Percentiles rank a stretch among this genome's conserved stretches.
phyloP scores from a whole-genome alignment of 208 protist genomes.

The Phytomonas sp. region DNA sequence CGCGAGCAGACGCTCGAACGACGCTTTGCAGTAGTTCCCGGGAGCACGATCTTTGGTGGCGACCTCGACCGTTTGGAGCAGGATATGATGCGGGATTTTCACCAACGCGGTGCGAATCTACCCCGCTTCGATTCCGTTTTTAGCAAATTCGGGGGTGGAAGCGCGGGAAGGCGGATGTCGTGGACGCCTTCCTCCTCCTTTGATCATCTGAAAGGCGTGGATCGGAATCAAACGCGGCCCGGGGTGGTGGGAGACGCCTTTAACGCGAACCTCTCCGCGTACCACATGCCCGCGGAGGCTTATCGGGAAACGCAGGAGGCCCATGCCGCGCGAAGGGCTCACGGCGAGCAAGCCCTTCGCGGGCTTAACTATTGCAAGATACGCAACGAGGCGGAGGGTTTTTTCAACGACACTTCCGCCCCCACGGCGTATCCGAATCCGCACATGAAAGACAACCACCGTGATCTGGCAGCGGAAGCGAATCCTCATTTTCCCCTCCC shows the following conservation, averaged over 20 bases:
- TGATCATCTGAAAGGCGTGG: conserved; percentile 20
- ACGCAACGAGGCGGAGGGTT: background rate
- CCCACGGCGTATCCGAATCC: too few species aligned
- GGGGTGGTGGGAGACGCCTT: conserved; percentile 17
- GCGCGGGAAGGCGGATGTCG: conserved; percentile 25
- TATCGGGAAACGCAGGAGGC: conserved; percentile 28
- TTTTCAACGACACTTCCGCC: too few species aligned
- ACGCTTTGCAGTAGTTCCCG: conserved; percentile 34
- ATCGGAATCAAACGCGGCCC: conserved; percentile 11
- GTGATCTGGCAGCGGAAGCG: conserved; percentile 24
- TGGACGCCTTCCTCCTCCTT: conserved; percentile 65
- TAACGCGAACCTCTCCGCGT: conserved; percentile 35
- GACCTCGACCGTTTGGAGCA: conserved; percentile 71
- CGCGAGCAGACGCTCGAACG: conserved; percentile 30
- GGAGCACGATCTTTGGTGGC: conserved; percentile 58
- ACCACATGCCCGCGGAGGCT: conserved; percentile 51
- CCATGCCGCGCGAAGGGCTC: background rate
- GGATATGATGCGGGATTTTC: conserved; percentile 66
- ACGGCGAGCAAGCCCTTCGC: background rate
- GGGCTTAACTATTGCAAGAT: conserved; percentile 16
- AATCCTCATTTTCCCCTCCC: conserved; percentile 62
- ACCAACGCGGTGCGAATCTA: conserved; percentile 36
- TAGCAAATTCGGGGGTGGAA: conserved; percentile 30
- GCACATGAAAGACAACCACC: background rate
- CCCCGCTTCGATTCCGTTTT: conserved; percentile 48